Conservation (phyloP, 257 asterid genomes). For the Ophiorrhiza pumila region DNA sequence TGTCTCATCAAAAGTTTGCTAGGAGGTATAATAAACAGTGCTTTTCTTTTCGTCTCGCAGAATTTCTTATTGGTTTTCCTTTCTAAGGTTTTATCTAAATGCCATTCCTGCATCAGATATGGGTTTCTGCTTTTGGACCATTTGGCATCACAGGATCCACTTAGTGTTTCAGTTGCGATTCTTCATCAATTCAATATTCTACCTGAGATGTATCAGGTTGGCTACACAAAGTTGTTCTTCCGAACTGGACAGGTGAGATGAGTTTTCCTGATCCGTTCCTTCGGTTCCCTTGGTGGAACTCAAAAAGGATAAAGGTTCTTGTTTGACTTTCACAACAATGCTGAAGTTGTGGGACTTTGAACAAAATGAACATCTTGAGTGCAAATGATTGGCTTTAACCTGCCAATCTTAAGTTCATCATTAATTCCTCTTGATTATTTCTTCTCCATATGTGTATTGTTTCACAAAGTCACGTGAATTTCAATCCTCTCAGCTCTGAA, state of each 20-base stretch:
- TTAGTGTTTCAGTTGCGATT: slow-evolving; percentile 91
- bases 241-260: slow-evolving; percentile 92
- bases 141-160: slow-evolving; percentile 94
- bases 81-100: slow-evolving; percentile 4
- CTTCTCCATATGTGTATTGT: background rate
- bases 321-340: background rate
- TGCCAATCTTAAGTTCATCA: background rate
- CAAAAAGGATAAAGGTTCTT: background rate
- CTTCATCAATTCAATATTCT: slow-evolving; percentile 96
- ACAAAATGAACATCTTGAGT: background rate
- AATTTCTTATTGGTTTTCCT: background rate
- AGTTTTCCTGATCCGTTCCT: background rate
- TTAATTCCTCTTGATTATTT: background rate
- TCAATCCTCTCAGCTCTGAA: background rate
- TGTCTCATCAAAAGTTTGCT: slow-evolving; percentile 94
- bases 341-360: background rate
- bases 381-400: background rate
- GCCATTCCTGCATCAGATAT: slow-evolving; percentile 53
- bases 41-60: background rate
- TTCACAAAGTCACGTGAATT: background rate
- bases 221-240: slow-evolving; percentile 93
- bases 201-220: slow-evolving; percentile 99
- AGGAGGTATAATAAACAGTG: slow-evolving; percentile 53
- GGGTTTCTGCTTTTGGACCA: slow-evolving; percentile 92
- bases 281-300: background rate